Percentiles rank a stretch among this genome's conserved stretches.
Conservation (phyloP, 495 filamentous ascomycete species). For the Cercophora samala region DNA sequence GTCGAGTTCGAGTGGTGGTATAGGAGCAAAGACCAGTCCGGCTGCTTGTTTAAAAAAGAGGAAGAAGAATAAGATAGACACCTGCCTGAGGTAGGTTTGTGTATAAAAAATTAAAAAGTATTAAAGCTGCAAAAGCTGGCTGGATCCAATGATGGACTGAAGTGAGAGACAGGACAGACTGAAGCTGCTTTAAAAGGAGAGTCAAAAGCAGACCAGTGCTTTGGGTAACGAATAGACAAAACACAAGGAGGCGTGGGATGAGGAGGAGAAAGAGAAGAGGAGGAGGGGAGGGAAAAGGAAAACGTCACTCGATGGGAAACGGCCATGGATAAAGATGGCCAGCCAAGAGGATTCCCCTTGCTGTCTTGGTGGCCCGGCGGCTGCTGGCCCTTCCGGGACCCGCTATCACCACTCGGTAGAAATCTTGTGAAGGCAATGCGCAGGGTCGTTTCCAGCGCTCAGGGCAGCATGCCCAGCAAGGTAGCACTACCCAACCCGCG, state of each 20-base stretch:
- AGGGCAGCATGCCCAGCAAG: constrained; percentile 8
- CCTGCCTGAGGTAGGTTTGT: constrained; percentile 18
- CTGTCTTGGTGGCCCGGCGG: constrained; percentile 22
- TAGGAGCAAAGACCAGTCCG: constrained; percentile 43
- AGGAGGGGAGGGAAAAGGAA: constrained; percentile 22
- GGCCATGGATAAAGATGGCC: constrained; percentile 33
- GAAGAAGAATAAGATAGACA: constrained; percentile 30
- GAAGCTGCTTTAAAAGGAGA: constrained; percentile 40
- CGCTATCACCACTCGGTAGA: constrained; percentile 23
- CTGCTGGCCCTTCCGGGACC: constrained; percentile 35
- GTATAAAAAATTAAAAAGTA: constrained; percentile 39
- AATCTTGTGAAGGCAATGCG: neutral
- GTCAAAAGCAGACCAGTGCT: constrained; percentile 59
- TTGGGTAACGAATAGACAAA: constrained; percentile 41
- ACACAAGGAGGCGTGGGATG: constrained; percentile 15
- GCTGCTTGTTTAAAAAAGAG: constrained; percentile 28
- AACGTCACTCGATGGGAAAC: constrained; percentile 36
- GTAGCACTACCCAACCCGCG: constrained; percentile 2
- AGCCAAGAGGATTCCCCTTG: constrained; percentile 18
- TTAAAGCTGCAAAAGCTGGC: constrained; percentile 29
- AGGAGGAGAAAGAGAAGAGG: constrained; percentile 28
- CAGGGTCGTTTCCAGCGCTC: constrained; percentile 9
- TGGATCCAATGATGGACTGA: constrained; percentile 20
- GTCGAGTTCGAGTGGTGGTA: constrained; percentile 19
- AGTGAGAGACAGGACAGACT: constrained; percentile 31